Percentiles rank a stretch among this genome's conserved stretches.
Evolutionary conservation across 192 early-diverging fungal species (phyloP).

Genomic region (Backusella tuberculispora): DNA sequence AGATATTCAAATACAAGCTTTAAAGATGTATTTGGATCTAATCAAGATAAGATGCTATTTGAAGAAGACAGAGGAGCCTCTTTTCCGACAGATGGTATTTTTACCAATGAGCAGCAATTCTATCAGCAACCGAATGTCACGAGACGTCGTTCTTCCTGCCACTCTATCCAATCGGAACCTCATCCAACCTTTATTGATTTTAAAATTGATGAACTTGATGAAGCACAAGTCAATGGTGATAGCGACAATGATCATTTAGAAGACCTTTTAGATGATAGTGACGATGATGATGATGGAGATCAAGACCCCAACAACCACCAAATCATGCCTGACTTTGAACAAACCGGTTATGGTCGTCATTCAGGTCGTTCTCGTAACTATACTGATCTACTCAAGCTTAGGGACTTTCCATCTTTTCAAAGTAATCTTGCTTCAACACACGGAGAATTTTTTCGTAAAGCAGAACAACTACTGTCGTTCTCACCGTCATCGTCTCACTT

Average conservation of each 20-base stretch:
- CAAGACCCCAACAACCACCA: neutral
- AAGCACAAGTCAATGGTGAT: neutral
- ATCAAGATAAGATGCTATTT: constrained; percentile 4
- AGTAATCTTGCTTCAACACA: constrained; percentile 13
- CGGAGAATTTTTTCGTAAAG: constrained; percentile 27
- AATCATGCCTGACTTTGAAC: neutral
- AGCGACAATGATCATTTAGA: neutral
- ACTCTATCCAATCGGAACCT: constrained; percentile 25
- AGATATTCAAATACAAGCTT: constrained; percentile 10
- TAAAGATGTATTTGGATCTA: constrained; percentile 3
- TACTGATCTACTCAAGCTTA: neutral
- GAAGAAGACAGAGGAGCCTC: neutral
- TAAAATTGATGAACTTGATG: constrained; percentile 18
- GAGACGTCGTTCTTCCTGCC: constrained; percentile 20
- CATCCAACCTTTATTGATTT: constrained; percentile 21
- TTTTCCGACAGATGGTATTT: constrained; percentile 7
- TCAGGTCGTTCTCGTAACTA: neutral
- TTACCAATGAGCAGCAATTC: neutral
- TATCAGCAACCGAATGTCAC: neutral
- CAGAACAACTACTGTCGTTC: neutral
- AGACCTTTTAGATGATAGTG: constrained; percentile 12
- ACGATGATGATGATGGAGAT: constrained; percentile 1
- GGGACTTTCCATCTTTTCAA: constrained; percentile 13
- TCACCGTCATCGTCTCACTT: neutral
- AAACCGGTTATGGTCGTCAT: neutral